Evolutionary conservation across 1,139 yeast genomes (phyloP).

Genomic region (Pichiaceae sp.): DNA sequence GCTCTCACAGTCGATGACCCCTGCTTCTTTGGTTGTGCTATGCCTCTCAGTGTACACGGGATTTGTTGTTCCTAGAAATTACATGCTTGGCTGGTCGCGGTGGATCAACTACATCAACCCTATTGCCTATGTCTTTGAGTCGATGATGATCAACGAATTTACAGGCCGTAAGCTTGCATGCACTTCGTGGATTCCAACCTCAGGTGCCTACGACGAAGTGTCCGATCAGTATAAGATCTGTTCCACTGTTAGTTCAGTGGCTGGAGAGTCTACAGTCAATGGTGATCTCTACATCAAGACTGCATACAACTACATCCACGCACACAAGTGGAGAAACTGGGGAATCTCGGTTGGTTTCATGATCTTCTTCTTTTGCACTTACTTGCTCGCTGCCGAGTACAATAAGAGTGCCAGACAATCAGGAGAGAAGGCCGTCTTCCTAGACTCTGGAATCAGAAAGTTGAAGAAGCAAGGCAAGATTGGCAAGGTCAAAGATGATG

Average conservation of each 20-base stretch:
- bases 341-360: slow-evolving; percentile 59
- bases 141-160: slow-evolving; percentile 36
- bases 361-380: slow-evolving; percentile 45
- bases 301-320: slow-evolving; percentile 40
- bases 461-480: slow-evolving; percentile 6
- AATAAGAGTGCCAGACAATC: slow-evolving; percentile 73
- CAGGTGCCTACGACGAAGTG: slow-evolving; percentile 18
- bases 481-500: neutral
- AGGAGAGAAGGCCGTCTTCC: slow-evolving; percentile 75
- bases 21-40: slow-evolving; percentile 55
- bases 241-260: slow-evolving; percentile 21
- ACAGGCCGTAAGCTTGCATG: slow-evolving; percentile 36
- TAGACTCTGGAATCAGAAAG: slow-evolving; percentile 33
- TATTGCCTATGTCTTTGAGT: slow-evolving; percentile 44
- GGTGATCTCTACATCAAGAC: slow-evolving; percentile 11
- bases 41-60: slow-evolving; percentile 69
- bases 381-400: slow-evolving; percentile 51
- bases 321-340: slow-evolving; percentile 61
- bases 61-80: slow-evolving; percentile 58
- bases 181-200: slow-evolving; percentile 22
- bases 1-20: slow-evolving; percentile 63
- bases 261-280: slow-evolving; percentile 32
- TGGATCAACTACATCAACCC: slow-evolving; percentile 77
- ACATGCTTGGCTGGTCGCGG: slow-evolving; percentile 70
- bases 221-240: slow-evolving; percentile 9